Evolutionary conservation across 2,329 filamentous ascomycete genomes (phyloP).

Genomic region (Cercospora citrullina): DNA sequence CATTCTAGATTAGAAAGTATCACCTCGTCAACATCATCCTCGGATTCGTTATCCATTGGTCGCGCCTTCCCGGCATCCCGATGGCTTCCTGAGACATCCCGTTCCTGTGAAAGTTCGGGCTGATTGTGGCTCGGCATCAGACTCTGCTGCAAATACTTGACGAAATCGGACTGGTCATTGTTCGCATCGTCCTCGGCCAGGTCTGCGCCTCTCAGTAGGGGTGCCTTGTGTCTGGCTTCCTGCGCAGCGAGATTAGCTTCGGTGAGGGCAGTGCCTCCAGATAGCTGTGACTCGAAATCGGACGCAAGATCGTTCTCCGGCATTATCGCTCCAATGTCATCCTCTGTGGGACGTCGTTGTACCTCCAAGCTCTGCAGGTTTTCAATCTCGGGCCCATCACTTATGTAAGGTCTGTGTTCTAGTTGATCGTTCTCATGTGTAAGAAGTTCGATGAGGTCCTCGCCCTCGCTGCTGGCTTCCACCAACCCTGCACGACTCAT

Average conservation of each 20-base stretch:
- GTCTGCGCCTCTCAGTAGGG: conserved; percentile 32
- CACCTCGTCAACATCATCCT: conserved; percentile 16
- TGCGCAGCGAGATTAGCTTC: conserved; percentile 38
- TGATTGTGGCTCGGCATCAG: not conserved
- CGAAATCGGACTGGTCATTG: conserved; percentile 33
- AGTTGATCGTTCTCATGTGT: not conserved
- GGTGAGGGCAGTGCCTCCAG: conserved; percentile 29
- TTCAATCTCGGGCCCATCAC: not conserved
- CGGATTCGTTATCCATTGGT: not conserved
- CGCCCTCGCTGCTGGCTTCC: not conserved
- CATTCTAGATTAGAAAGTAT: conserved; percentile 18
- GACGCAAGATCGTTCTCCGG: not conserved
- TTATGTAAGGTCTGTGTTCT: not conserved
- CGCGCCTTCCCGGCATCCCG: not conserved
- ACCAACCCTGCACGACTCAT: not conserved
- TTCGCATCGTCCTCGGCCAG: conserved; percentile 35
- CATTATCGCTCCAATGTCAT: not conserved
- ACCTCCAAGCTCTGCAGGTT: not conserved
- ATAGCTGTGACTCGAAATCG: conserved; percentile 3
- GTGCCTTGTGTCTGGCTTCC: conserved; percentile 30
- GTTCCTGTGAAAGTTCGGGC: not conserved
- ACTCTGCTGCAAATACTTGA: conserved; percentile 28
- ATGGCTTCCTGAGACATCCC: not conserved
- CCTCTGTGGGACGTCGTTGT: not conserved
- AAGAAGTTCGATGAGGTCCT: not conserved